Base-by-base conservation (phyloP, 1,139 yeast genomes). In the Candida buenavistaensis region DNA sequence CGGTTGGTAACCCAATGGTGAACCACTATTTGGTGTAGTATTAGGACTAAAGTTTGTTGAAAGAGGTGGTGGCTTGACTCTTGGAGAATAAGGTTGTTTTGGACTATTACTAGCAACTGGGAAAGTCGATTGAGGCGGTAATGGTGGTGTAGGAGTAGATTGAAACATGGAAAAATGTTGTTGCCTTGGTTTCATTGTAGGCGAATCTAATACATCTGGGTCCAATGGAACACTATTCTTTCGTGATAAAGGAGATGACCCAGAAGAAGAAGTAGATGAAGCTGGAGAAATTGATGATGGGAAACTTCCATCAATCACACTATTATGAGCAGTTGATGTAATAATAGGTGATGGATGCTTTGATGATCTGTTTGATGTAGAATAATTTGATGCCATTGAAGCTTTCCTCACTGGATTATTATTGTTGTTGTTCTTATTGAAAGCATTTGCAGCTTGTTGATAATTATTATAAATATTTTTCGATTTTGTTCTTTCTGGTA, bases 401-500 rank as follows among this genome's bases (percentile, higher is more conserved):
- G 14, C 28, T 24, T 31, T 26, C 6, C 34, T 15, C 6, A 21
- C 26, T 10, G 27, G 14, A 12, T 12, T 30, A 9, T 13, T 9
- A 30, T 13, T 12, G 5, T 11, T 13, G 3, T 4, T 25, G 16
- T 14, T 12, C 3, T 17, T n/a, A n/a, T 3, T 11, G 23, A 26
- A 9, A 2, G 30, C 30, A 24, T 33, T 34, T 9, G 41, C 28
- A 14, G 49, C 44, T 36, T 52, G 55, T 25, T 52, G 54, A 32
- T 50, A 49, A 31, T 50, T 48, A 29, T 51, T 52, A 35, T 48
- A 50, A 11, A 47, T 47, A 30, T 49, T 49, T 26, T 47, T 51
- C 13, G 53, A 46, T 28, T 44, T 44, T 14, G 44, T 33, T 32
- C 55, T 39, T 28, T 41, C 32, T 5, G 52, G 51, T 25, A 44